Evolutionary conservation across 139 green algal genomes (phyloP), one percentile per base, ranked within the genome.

Genomic region (Ettlia oleoabundans): DNA sequence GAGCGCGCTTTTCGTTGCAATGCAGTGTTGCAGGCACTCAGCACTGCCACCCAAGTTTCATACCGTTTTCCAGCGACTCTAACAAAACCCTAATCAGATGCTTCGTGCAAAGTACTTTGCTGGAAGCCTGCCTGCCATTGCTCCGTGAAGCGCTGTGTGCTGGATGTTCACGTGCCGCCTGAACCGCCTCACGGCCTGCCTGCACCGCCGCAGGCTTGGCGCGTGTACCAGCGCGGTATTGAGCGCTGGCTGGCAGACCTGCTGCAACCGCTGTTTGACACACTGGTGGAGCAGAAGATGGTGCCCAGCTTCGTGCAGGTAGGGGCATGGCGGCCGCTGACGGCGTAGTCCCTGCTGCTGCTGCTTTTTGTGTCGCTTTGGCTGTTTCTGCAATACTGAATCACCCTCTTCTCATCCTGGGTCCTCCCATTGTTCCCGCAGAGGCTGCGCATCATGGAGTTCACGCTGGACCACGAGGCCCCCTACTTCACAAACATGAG

Each of bases 401-500:
- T n/a, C 30, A 5, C 28, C 55, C 66, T 73, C 33, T 18, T 37
- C 66, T 53, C 2, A 7, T 7, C 40, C 67, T 58, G 37, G 10
- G 28, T 28, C 37, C 37, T 10, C 24, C 24, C 4, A 41, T 40
- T 61, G 43, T 22, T 33, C 47, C 30, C 21, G 33, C 91, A 94
- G 85, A 85, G 95, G 5, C 89, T 99, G 51, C 91, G 94, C 42
- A 96, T 99, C 70, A 82, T 93, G 35, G 95, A 98, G 91, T 90
- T 99, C 80, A 98, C 93, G 0, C 89, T 99, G 43, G 95, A 98
- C 79, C 95, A 99, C 82, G 96, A 99, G 85, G 94, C 96, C 26
- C 95, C 97, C 42, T 91, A 90, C 65, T 96, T 99, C 81, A 85
- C 63, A 68, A 97, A 98, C 89, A 97, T 99, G 90, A 82, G 94